These are phyloP conservation scores for Rhizopus sp. DNA, from an alignment of 371 early-diverging fungal genomes.

Conservation along the genomic window DNA sequence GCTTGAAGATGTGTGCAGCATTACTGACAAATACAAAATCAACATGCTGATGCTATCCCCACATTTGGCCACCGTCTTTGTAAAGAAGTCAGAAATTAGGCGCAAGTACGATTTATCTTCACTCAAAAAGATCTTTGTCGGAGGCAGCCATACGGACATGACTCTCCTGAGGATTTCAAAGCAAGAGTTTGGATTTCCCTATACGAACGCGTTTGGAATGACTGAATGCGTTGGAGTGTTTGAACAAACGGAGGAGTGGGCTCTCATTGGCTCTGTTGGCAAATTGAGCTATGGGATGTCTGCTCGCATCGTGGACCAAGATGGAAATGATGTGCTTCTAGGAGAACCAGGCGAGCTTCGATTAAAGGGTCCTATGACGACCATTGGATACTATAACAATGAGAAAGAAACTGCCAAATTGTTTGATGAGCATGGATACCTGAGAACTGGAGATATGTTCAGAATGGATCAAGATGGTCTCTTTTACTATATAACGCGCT, in stretches of 20 bases:
- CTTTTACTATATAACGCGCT: constrained; percentile 71
- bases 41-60: constrained; percentile 65
- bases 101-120: constrained; percentile 61
- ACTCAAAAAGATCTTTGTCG: constrained; percentile 53
- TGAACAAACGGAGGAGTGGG: background rate
- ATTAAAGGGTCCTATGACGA: constrained; percentile 82
- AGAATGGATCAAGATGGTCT: constrained; percentile 56
- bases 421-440: constrained; percentile 72
- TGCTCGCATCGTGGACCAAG: constrained; percentile 1
- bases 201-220: constrained; percentile 66
- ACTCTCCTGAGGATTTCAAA: constrained; percentile 44
- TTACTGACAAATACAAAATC: constrained; percentile 61
- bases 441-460: constrained; percentile 88
- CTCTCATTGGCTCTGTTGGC: background rate
- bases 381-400: constrained; percentile 75
- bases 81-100: constrained; percentile 50
- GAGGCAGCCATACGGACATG: constrained; percentile 72
- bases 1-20: constrained; percentile 31
- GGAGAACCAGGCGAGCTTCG: constrained; percentile 71
- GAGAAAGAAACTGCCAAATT: constrained; percentile 69
- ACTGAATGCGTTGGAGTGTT: constrained; percentile 50
- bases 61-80: constrained; percentile 38
- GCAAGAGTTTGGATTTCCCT: constrained; percentile 41
- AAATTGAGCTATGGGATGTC: background rate
- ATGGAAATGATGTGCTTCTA: constrained; percentile 21